These are phyloP conservation scores for Elsinoe australis DNA, from an alignment of 2,329 filamentous ascomycete species.

Conservation along the genomic window DNA sequence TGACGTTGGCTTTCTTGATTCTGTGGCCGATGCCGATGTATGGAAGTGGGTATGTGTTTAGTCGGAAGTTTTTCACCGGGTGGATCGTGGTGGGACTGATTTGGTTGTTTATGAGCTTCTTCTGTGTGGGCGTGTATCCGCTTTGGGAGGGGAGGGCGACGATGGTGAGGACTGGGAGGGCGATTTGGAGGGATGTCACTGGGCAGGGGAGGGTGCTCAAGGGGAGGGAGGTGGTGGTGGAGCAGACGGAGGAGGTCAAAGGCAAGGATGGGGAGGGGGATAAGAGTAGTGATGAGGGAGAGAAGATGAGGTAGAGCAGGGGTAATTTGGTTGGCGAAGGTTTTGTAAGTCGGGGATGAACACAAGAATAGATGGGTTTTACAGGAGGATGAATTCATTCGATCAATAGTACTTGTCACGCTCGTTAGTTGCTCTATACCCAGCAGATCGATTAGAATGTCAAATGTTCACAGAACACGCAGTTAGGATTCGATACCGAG, in stretches of 20 bases:
- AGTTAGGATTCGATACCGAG: too few relatives aligned
- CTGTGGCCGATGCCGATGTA: slow-evolving; percentile 94
- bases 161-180: slow-evolving; percentile 52
- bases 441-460: too few relatives aligned
- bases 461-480: too few relatives aligned
- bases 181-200: slow-evolving; percentile 54
- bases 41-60: slow-evolving; percentile 72
- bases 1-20: slow-evolving; percentile 65
- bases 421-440: too few relatives aligned
- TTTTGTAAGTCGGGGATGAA: too few relatives aligned
- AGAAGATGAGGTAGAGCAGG: neutral
- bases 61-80: slow-evolving; percentile 72
- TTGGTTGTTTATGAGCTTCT: slow-evolving; percentile 67
- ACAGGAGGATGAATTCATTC: too few relatives aligned
- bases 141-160: slow-evolving; percentile 69
- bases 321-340: too few relatives aligned
- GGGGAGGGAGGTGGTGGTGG: slow-evolving; percentile 28
- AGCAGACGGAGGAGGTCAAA: slow-evolving; percentile 24
- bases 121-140: slow-evolving; percentile 73
- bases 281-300: slow-evolving; percentile 2
- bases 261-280: slow-evolving; percentile 20
- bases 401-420: too few relatives aligned
- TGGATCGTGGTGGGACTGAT: slow-evolving; percentile 65
- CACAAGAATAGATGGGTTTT: too few relatives aligned
- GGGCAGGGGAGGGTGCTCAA: slow-evolving; percentile 29